Conservation (phyloP, 352 stramenopile genomes). For the Phytophthora aleatoria region DNA sequence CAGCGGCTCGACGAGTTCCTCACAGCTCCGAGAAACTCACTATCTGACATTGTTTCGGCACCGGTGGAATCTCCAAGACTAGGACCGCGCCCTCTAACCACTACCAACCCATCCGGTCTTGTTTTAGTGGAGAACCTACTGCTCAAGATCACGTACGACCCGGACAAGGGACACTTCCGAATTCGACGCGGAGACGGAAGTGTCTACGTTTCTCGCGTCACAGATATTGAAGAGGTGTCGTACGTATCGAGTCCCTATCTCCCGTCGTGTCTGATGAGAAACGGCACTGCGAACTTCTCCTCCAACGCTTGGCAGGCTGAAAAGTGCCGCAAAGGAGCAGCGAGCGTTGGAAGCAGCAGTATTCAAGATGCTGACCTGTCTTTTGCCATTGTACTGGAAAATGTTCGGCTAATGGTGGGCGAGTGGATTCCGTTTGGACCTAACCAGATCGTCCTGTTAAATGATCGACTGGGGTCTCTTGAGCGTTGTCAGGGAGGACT, state of each 20-base stretch:
- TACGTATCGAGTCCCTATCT: conserved; percentile 98
- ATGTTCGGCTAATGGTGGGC: conserved; percentile 96
- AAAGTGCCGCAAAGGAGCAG: conserved; percentile 83
- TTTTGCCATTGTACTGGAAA: conserved; percentile 96
- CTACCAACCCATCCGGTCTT: conserved; percentile 54
- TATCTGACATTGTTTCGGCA: neutral
- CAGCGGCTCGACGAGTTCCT: conserved; percentile 69
- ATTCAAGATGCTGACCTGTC: conserved; percentile 94
- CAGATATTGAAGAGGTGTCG: conserved; percentile 96
- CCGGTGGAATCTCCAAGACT: conserved; percentile 13
- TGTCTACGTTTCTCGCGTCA: conserved; percentile 93
- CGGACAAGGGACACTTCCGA: conserved; percentile 88
- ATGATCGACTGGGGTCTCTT: conserved; percentile 95
- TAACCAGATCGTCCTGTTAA: conserved; percentile 98
- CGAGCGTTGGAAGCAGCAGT: conserved; percentile 45
- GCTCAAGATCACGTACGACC: conserved; percentile 92
- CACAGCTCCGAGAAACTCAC: conserved; percentile 17
- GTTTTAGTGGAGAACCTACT: conserved; percentile 92
- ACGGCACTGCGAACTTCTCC: conserved; percentile 90
- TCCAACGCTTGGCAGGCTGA: conserved; percentile 93
- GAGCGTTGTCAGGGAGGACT: conserved; percentile 96
- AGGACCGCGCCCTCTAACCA: neutral
- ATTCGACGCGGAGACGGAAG: conserved; percentile 84
- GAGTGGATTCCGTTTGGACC: conserved; percentile 98
- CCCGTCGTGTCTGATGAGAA: conserved; percentile 94